Base-by-base conservation (phyloP, 805 yeast species). In the Hanseniaspora lindneri region DNA sequence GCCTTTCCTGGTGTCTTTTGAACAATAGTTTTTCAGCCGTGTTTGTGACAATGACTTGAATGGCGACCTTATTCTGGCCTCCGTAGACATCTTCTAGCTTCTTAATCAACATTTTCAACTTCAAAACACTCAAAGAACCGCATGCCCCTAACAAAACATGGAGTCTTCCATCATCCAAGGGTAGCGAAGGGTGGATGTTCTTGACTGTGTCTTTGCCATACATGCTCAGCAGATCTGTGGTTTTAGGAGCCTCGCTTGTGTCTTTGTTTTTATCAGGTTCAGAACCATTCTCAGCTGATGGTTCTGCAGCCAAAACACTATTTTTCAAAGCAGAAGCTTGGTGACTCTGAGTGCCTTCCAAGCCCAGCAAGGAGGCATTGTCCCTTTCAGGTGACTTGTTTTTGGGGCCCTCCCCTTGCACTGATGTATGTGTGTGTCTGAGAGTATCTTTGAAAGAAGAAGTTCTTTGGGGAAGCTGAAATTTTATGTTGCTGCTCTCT, bases 101-200 rank as follows among this genome's bases (percentile, higher is more conserved):
- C 60, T 80, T 81, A 51, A 87, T 80, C 48, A 88, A 83, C 54
- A 75, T 57, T 25, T 87, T 85, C 41, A 87, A 77, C 62, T 87
- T 85, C 52, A 80, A 75, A 3, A 89, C 80, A 20, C 94, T 89
- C 24, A 85, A 79, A 3, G 92, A 80, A 2, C 96, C 96, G 27
- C 95, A 85, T 30, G 87, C 87, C 11, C 92, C 96, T 51, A 87
- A 68, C 51, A 87, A 67, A 34, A 87, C 79, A 65, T 87, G 96
- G 52, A 84, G 71, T 60, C 86, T 87, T 11, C 86, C 89, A 63
- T 87, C 96, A 60, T 86, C 94, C 62, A 81, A 76, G 3, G 82
- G 81, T 52, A 79, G 64, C 10, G 81, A 69, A 3, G 80, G 76
- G 57, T 82, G 88, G 40, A 75, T 66, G 54, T 75, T 76, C 35